These are phyloP conservation scores for Tripterygium wilfordii DNA, from an alignment of 177 flowering plant genomes.

Conservation along the genomic window DNA sequence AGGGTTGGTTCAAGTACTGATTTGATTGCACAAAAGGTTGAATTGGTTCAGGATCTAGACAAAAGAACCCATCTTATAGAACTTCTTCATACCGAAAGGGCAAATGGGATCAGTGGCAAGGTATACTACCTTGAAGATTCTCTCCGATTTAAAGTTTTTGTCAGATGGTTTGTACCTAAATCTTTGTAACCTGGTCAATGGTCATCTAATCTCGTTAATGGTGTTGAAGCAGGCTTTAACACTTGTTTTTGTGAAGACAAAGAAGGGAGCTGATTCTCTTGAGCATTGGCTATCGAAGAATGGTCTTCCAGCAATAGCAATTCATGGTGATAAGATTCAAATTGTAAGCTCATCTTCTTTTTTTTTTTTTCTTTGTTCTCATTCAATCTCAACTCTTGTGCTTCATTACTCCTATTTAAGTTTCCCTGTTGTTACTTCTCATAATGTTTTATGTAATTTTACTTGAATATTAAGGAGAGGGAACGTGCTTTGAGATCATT, in stretches of 20 bases:
- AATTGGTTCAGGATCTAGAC: conserved; percentile 42
- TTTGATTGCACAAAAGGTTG: conserved; percentile 51
- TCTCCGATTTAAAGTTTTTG: too few species aligned
- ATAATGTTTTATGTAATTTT: too few species aligned
- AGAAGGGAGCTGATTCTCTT: conserved; percentile 51
- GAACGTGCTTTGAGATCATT: conserved; percentile 57
- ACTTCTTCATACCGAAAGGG: conserved; percentile 49
- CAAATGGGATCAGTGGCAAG: conserved; percentile 42
- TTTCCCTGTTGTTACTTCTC: too few species aligned
- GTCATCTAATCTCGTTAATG: too few species aligned
- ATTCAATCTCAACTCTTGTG: too few species aligned
- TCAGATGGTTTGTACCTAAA: too few species aligned
- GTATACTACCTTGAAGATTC: conserved; percentile 21
- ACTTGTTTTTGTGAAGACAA: conserved; percentile 57
- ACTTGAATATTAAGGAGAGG: conserved; percentile 60
- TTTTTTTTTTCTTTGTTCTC: too few species aligned
- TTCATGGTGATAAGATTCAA: conserved; percentile 55
- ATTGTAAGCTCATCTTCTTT: too few species aligned
- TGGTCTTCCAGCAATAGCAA: conserved; percentile 51
- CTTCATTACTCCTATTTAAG: too few species aligned
- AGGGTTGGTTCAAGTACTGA: conserved; percentile 60
- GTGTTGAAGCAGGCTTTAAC: conserved; percentile 45
- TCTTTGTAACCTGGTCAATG: too few species aligned
- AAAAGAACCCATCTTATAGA: conserved; percentile 57
- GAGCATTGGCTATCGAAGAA: conserved; percentile 47